phyloP scores from a whole-genome alignment of 768 basidiomycete species.

The Boletus tomentosulus region DNA sequence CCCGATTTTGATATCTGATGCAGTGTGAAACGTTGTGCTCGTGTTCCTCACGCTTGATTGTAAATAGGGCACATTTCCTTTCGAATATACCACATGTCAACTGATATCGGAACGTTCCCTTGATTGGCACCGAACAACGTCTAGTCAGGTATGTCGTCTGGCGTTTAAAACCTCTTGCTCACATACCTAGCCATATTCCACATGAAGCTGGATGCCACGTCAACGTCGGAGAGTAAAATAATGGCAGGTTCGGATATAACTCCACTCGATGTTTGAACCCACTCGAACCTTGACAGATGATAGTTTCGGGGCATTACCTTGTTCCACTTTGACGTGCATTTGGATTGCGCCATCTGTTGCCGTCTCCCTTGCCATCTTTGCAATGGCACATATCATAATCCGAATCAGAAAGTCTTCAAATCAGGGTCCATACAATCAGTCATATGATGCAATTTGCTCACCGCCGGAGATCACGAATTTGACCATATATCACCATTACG shows the following conservation, averaged over 20 bases:
- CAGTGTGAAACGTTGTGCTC: conserved; percentile 13
- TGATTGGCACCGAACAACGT: neutral
- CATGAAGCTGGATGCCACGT: neutral
- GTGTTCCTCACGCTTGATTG: conserved; percentile 14
- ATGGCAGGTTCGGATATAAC: neutral
- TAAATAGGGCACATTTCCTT: conserved; percentile 21
- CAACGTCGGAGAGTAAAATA: conserved; percentile 3
- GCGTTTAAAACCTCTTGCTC: neutral
- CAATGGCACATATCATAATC: neutral
- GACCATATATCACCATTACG: neutral
- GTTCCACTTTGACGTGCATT: conserved; percentile 6
- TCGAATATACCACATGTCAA: neutral
- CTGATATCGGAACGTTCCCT: neutral
- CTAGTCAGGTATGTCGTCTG: neutral
- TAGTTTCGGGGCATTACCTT: neutral
- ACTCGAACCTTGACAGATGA: neutral
- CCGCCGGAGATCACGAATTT: neutral
- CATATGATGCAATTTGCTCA: neutral
- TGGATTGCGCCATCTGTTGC: conserved; percentile 3
- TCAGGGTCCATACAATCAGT: neutral
- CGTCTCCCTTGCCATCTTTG: neutral
- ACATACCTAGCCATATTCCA: neutral
- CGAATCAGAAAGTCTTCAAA: neutral
- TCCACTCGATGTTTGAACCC: neutral
- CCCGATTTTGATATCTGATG: conserved; percentile 9